These are phyloP conservation scores for Exophiala sp. DNA, from an alignment of 2,329 filamentous ascomycete species.

Conservation along the genomic window DNA sequence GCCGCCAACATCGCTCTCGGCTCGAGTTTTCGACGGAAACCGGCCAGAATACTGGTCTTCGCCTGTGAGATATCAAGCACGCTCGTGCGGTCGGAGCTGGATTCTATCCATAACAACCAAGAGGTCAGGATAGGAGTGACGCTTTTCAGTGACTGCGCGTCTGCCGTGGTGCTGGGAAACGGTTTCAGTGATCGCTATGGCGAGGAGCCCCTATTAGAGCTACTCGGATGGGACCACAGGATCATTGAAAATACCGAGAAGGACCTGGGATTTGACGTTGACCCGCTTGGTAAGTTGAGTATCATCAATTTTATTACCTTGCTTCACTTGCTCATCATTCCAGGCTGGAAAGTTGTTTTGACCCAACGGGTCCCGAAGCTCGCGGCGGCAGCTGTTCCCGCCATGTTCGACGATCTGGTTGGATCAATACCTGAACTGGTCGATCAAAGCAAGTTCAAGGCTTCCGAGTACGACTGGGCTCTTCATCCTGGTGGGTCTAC, in stretches of 20 bases:
- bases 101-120: slow-evolving; percentile 54
- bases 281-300: slow-evolving; percentile 50
- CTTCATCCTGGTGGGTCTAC: slow-evolving; percentile 65
- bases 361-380: slow-evolving; percentile 56
- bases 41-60: slow-evolving; percentile 59
- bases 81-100: slow-evolving; percentile 59
- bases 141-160: slow-evolving; percentile 66
- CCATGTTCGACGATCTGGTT: slow-evolving; percentile 52
- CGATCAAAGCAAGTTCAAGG: slow-evolving; percentile 35
- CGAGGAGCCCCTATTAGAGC: slow-evolving; percentile 46
- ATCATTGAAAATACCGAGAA: slow-evolving; percentile 56
- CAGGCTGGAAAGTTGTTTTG: slow-evolving; percentile 62
- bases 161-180: slow-evolving; percentile 60
- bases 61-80: slow-evolving; percentile 44
- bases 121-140: slow-evolving; percentile 60
- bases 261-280: slow-evolving; percentile 61
- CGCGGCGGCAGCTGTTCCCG: slow-evolving; percentile 47
- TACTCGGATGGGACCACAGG: slow-evolving; percentile 61
- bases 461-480: slow-evolving; percentile 65
- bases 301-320: neutral
- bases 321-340: slow-evolving; percentile 8
- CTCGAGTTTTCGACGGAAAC: slow-evolving; percentile 52
- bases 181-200: slow-evolving; percentile 39
- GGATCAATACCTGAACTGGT: slow-evolving; percentile 39
- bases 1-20: slow-evolving; percentile 62